Conservation (phyloP, 805 yeast genomes). For the Blastobotrys americana region DNA sequence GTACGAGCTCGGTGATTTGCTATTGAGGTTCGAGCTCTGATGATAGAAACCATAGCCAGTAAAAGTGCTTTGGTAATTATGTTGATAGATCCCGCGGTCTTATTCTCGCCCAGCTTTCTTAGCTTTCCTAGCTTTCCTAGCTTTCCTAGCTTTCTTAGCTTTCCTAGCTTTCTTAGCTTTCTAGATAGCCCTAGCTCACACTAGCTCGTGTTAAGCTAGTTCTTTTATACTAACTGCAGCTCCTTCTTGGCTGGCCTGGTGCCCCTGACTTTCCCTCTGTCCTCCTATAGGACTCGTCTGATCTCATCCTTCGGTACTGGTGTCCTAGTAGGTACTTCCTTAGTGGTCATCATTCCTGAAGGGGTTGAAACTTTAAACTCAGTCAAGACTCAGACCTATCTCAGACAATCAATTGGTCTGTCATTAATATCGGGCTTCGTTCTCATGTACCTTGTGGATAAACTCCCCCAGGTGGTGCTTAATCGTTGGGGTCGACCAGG, state of each 20-base stretch:
- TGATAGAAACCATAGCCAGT: too few relatives aligned
- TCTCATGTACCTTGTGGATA: conserved; percentile 46
- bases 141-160: too few relatives aligned
- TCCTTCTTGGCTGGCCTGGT: conserved; percentile 28
- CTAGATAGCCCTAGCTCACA: conserved; percentile 1
- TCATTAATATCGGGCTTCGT: conserved; percentile 48
- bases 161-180: too few relatives aligned
- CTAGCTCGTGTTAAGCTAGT: too few relatives aligned
- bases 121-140: too few relatives aligned
- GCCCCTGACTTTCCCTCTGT: conserved; percentile 28
- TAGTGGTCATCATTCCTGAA: conserved; percentile 58
- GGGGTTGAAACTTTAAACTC: conserved; percentile 44
- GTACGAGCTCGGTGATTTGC: too few relatives aligned
- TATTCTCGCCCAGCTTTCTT: too few relatives aligned
- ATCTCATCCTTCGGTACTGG: conserved; percentile 53
- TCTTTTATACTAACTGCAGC: conserved; percentile 9
- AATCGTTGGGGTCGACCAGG: conserved; percentile 4
- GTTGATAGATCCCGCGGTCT: too few relatives aligned
- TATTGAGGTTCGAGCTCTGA: too few relatives aligned
- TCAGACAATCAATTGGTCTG: conserved; percentile 36
- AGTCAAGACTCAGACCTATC: conserved; percentile 12
- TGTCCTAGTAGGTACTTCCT: conserved; percentile 51
- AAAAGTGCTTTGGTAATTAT: too few relatives aligned
- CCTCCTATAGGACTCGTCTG: conserved; percentile 29
- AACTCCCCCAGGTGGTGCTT: conserved; percentile 24